Percentiles rank a stretch among this genome's conserved stretches.
phyloP scores from a whole-genome alignment of 2,329 filamentous ascomycete species.

The Fusarium tricinctum region DNA sequence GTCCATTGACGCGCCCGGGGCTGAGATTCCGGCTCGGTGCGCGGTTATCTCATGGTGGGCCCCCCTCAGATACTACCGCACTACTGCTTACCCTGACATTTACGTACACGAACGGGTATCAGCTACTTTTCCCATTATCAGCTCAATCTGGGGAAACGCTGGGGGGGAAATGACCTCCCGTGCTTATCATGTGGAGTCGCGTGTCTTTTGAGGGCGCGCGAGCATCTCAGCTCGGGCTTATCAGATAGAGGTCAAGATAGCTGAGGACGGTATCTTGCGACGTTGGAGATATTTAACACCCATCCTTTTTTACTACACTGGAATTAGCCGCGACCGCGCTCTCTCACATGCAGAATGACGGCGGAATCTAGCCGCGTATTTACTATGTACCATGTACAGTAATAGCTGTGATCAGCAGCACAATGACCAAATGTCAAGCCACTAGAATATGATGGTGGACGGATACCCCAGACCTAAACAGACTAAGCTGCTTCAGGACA shows the following conservation, averaged over 20 bases:
- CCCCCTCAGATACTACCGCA: slow-evolving; percentile 24
- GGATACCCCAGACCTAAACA: slow-evolving; percentile 37
- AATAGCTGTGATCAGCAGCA: slow-evolving; percentile 20
- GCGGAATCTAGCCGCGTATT: slow-evolving; percentile 28
- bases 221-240: background rate
- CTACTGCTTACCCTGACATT: slow-evolving; percentile 19
- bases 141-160: slow-evolving; percentile 20
- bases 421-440: slow-evolving; percentile 25
- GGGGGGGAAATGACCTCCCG: background rate
- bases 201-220: background rate
- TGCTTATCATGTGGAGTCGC: background rate
- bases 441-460: slow-evolving; percentile 12
- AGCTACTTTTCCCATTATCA: slow-evolving; percentile 20
- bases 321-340: slow-evolving; percentile 29
- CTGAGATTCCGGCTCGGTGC: slow-evolving; percentile 29
- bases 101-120: slow-evolving; percentile 26
- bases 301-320: background rate
- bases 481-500: slow-evolving; percentile 35
- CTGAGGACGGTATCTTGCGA: slow-evolving; percentile 2
- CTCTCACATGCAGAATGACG: background rate
- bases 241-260: slow-evolving; percentile 15
- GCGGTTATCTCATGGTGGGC: slow-evolving; percentile 42
- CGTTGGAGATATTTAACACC: background rate
- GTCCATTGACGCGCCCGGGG: slow-evolving; percentile 26
- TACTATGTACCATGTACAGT: too few species aligned